A percentile compares a stretch with the other conserved stretches of the same genome.
These are phyloP conservation scores for Tribonema minus DNA, from an alignment of 108 stramenopile genomes.

Conservation along the genomic window DNA sequence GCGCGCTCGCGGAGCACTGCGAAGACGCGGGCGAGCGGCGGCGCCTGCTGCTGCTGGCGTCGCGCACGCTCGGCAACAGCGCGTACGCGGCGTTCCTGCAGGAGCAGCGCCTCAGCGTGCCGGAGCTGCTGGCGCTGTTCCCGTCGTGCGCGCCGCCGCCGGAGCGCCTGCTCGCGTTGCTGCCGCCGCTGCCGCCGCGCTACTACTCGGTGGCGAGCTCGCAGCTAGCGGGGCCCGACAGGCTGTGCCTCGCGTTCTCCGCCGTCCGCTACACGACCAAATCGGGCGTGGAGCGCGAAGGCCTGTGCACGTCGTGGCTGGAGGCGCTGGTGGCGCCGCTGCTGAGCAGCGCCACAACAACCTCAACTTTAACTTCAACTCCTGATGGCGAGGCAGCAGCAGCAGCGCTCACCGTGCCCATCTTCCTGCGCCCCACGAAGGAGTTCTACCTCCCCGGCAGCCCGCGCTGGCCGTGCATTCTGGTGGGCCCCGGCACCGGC, in stretches of 20 bases:
- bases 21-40: constrained; percentile 17
- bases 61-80: constrained; percentile 1
- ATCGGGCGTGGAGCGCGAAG: neutral
- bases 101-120: constrained; percentile 23
- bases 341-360: neutral
- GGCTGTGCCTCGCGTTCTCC: constrained; percentile 19
- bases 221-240: constrained; percentile 8
- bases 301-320: constrained; percentile 49
- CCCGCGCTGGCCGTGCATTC: constrained; percentile 44
- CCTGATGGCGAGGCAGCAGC: neutral
- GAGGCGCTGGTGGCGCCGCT: constrained; percentile 30
- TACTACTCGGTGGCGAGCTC: constrained; percentile 41
- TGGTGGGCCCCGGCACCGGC: constrained; percentile 50
- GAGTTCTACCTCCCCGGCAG: constrained; percentile 49
- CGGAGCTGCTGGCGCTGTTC: constrained; percentile 41
- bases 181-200: constrained; percentile 45
- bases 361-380: neutral
- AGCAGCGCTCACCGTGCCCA: neutral
- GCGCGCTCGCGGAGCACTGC: constrained; percentile 28
- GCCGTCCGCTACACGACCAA: neutral
- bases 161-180: constrained; percentile 28
- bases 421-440: constrained; percentile 49
- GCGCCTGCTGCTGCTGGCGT: constrained; percentile 30
- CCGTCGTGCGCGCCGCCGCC: constrained; percentile 35
- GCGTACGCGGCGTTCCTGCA: constrained; percentile 10